Base-by-base conservation (phyloP, 78 protist species). In the Monosiga brevicollis region DNA sequence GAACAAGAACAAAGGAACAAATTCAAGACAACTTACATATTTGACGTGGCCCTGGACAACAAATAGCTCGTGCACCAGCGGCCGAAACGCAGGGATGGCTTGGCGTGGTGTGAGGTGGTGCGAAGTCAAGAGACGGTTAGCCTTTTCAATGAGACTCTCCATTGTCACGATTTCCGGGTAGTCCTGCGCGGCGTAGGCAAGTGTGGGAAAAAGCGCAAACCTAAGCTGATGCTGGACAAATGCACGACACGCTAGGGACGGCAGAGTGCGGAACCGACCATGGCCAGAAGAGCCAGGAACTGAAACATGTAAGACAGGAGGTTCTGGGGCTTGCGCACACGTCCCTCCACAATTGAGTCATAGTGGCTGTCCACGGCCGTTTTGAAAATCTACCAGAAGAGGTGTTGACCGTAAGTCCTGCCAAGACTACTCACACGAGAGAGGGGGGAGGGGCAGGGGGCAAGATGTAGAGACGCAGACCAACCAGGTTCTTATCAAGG, bases 201-300 rank as follows among this genome's bases (percentile, higher is more conserved):
- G 20, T 71, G 20, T 71, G 74, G 74, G 74, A 10, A 71, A 24
- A n/a, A 29, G 20, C 74, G 29, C 29, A 1, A n/a, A 24, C 74
- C 29, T n/a, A 29, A n/a, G 74, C 74, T 24, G 20, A 20, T 9
- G 9, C 70, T 9, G 20, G 70, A 20, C 9, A 54, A 54, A 22
- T 20, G 20, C 70, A 54, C 9, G 70, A 9, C 70, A 20, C 20
- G 70, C 70, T 54, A 9, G 32, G 70, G 32, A 22, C 70, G 70
- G 20, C 70, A 54, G 20, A 20, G 70, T 9, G 9, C 70, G 20
- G 9, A 9, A 54, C 32, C 70, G 62, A 40, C 80, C 23, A 42
- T 1, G 39, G 71, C 62, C 26, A 77, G 81, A 9, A 77, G 81
- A 26, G 42, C 72, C 72, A 77, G 42, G 81, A 77, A 77, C 38